Conservation (phyloP, 2,329 filamentous ascomycete species). For the Alternaria arborescens region DNA sequence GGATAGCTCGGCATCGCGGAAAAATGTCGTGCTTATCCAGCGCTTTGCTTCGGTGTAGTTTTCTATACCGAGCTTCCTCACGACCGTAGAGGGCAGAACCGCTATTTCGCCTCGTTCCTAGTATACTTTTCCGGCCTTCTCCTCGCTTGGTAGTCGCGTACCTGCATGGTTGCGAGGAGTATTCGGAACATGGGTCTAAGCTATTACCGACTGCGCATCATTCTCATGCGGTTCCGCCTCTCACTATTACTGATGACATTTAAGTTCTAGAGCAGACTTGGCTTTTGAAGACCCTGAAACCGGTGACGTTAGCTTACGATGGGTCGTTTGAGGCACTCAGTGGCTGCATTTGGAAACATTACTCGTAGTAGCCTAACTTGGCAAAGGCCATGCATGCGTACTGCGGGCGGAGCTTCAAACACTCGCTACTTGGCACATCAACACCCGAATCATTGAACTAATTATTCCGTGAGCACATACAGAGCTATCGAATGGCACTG, state of each 20-base stretch:
- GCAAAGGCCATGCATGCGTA: slow-evolving; percentile 7
- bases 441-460: neutral
- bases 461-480: neutral
- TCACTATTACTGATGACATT: neutral
- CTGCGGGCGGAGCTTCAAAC: slow-evolving; percentile 10
- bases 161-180: slow-evolving; percentile 19
- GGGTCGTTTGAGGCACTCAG: slow-evolving; percentile 5
- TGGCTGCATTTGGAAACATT: slow-evolving; percentile 2
- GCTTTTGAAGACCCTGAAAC: neutral
- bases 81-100: slow-evolving; percentile 2
- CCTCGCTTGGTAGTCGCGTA: slow-evolving; percentile 15
- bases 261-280: neutral
- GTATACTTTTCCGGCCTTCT: slow-evolving; percentile 16
- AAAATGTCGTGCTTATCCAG: slow-evolving; percentile 16
- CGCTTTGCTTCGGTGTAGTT: slow-evolving; percentile 42
- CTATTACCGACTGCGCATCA: slow-evolving; percentile 1
- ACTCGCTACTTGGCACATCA: slow-evolving; percentile 9
- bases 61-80: slow-evolving; percentile 20
- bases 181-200: slow-evolving; percentile 5
- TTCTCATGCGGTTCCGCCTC: slow-evolving; percentile 2
- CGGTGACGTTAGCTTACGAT: slow-evolving; percentile 2
- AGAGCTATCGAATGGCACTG: neutral
- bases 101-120: slow-evolving; percentile 12
- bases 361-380: slow-evolving; percentile 5
- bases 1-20: slow-evolving; percentile 37